Evolutionary conservation across 2,329 filamentous ascomycete species (phyloP).

Genomic region (Helicocarpus griseus): DNA sequence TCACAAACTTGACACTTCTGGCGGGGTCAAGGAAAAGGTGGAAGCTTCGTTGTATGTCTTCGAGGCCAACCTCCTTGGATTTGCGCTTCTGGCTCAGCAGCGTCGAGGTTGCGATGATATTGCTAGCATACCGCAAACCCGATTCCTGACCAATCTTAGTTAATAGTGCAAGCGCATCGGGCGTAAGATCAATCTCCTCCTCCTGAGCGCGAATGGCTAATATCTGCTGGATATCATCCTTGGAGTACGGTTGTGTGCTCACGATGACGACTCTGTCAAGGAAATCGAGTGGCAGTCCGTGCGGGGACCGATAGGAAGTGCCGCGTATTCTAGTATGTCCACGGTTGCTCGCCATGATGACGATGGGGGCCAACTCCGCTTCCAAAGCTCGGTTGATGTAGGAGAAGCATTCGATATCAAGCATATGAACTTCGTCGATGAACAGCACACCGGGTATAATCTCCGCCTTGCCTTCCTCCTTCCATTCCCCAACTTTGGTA

Average conservation of each 20-base stretch:
- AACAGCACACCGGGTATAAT: conserved; percentile 96
- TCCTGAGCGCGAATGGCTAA: conserved; percentile 86
- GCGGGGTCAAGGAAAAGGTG: conserved; percentile 84
- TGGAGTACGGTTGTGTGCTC: conserved; percentile 74
- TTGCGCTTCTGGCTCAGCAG: conserved; percentile 78
- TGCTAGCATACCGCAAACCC: conserved; percentile 90
- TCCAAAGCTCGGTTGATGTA: conserved; percentile 97
- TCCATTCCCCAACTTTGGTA: conserved; percentile 97
- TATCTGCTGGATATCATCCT: conserved; percentile 86
- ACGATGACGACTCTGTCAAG: conserved; percentile 94
- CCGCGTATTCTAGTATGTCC: conserved; percentile 86
- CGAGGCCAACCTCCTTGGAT: conserved; percentile 70
- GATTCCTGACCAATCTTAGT: conserved; percentile 94
- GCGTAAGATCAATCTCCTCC: conserved; percentile 84
- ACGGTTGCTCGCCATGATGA: conserved; percentile 98
- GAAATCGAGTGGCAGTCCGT: conserved; percentile 91
- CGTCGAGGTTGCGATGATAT: conserved; percentile 90
- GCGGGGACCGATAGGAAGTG: conserved; percentile 85
- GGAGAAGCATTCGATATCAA: conserved; percentile 97
- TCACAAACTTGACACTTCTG: conserved; percentile 82
- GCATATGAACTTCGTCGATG: conserved; percentile 99
- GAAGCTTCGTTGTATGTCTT: conserved; percentile 90
- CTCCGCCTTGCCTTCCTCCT: conserved; percentile 97
- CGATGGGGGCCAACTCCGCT: conserved; percentile 86
- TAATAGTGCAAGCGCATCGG: conserved; percentile 82